Conservation (phyloP, 306 rosid species). For the Dalbergia cultrata region DNA sequence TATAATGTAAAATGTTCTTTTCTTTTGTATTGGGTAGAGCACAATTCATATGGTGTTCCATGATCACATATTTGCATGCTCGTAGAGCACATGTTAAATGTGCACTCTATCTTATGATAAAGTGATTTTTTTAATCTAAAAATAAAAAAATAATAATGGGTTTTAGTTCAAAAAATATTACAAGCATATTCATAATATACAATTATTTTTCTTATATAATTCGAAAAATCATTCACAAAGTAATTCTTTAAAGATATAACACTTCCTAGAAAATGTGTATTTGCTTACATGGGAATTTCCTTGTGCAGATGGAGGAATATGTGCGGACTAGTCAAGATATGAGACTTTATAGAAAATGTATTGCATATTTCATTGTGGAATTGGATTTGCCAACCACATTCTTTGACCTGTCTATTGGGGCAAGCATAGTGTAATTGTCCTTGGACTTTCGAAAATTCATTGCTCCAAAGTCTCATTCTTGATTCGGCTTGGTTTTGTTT, state of each 20-base stretch:
- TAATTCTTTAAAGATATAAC: background rate
- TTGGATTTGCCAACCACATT: background rate
- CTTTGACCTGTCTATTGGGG: background rate
- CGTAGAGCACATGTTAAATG: no score
- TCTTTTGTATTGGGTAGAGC: no score
- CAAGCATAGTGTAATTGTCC: background rate
- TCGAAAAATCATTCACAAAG: no score
- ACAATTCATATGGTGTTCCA: no score
- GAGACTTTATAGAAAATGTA: background rate
- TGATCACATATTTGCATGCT: no score
- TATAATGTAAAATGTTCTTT: no score
- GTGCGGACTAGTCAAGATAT: background rate
- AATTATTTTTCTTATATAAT: no score
- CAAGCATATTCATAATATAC: no score
- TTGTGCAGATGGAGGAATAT: background rate
- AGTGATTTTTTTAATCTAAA: no score
- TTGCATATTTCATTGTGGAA: background rate
- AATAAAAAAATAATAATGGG: no score
- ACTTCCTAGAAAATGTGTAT: background rate
- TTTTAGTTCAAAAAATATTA: no score
- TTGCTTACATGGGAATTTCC: background rate
- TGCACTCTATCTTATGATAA: no score
- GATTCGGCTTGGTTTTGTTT: conserved; percentile 5
- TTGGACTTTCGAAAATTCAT: conserved; percentile 9
- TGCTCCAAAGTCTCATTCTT: background rate